Evolutionary conservation across 2,329 filamentous ascomycete species (phyloP).

Genomic region (Coniochaeta hoffmannii): DNA sequence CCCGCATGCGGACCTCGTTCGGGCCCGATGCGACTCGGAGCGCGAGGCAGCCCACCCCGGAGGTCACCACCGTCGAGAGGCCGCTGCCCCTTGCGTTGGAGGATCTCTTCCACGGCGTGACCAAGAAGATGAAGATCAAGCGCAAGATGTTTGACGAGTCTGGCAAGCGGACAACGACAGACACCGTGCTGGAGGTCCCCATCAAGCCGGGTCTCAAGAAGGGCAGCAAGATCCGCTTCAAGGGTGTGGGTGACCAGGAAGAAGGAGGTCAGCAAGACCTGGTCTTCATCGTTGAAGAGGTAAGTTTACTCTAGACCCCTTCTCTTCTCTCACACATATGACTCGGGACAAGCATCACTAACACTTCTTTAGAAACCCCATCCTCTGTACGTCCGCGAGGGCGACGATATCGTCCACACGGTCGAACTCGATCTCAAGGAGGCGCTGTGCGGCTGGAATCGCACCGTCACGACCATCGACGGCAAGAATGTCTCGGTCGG

Average conservation of each 20-base stretch:
- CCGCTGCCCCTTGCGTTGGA: conserved; percentile 75
- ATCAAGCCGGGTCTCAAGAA: conserved; percentile 96
- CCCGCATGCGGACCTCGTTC: conserved; percentile 34
- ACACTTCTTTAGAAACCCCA: conserved; percentile 67
- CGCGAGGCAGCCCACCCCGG: conserved; percentile 57
- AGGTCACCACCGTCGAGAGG: conserved; percentile 86
- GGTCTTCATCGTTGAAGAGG: conserved; percentile 91
- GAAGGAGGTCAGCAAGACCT: conserved; percentile 94
- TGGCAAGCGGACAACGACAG: conserved; percentile 78
- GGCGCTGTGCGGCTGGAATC: conserved; percentile 86
- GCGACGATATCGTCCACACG: conserved; percentile 74
- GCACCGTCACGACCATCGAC: conserved; percentile 90
- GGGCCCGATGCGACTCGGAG: conserved; percentile 21
- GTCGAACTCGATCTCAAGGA: conserved; percentile 87
- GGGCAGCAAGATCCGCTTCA: conserved; percentile 97
- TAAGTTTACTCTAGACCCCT: conserved; percentile 36
- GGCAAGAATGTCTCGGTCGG: conserved; percentile 75
- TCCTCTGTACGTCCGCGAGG: conserved; percentile 74
- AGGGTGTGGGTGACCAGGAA: conserved; percentile 94
- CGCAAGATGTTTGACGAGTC: conserved; percentile 85
- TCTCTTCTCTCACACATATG: neutral
- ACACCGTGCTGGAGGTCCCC: conserved; percentile 86
- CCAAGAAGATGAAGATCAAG: conserved; percentile 98
- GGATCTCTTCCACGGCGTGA: conserved; percentile 77
- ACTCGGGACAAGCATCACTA: conserved; percentile 20